Percentiles rank a stretch among this genome's conserved stretches.
Evolutionary conservation across 2,329 filamentous ascomycete genomes (phyloP).

Genomic region (Diaporthe amygdali): DNA sequence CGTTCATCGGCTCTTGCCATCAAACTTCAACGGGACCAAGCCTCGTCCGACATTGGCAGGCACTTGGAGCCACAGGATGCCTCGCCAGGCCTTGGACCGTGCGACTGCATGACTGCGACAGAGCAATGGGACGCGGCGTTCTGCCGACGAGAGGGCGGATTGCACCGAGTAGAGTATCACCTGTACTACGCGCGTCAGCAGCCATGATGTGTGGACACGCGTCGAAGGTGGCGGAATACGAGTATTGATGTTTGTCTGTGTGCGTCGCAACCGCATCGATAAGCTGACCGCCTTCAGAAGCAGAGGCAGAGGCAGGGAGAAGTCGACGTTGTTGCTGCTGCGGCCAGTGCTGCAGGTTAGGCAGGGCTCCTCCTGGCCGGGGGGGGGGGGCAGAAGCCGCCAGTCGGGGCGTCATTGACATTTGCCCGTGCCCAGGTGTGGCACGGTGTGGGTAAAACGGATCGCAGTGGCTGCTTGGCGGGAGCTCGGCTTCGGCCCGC

Average conservation of each 20-base stretch:
- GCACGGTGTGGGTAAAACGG: neutral
- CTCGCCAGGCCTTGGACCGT: neutral
- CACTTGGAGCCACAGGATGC: neutral
- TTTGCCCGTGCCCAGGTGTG: too few species aligned
- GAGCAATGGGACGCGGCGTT: neutral
- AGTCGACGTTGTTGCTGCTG: neutral
- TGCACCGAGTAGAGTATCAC: neutral
- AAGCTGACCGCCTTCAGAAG: neutral
- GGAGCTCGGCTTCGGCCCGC: too few species aligned
- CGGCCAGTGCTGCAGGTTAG: neutral
- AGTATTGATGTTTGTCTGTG: neutral
- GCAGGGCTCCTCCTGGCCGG: neutral
- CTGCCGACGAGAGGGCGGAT: neutral
- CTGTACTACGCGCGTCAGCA: neutral
- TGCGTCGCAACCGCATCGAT: neutral
- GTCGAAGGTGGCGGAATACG: neutral
- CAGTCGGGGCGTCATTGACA: conserved; percentile 9
- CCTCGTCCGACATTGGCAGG: neutral
- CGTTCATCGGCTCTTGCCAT: neutral
- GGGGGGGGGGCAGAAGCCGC: too few species aligned
- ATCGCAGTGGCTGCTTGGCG: neutral
- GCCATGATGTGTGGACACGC: neutral
- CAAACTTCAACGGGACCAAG: neutral
- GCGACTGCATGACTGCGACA: neutral
- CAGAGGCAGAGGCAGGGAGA: too few species aligned